phyloP scores from a whole-genome alignment of 768 basidiomycete genomes.

The Chlorophyllum brunneum region DNA sequence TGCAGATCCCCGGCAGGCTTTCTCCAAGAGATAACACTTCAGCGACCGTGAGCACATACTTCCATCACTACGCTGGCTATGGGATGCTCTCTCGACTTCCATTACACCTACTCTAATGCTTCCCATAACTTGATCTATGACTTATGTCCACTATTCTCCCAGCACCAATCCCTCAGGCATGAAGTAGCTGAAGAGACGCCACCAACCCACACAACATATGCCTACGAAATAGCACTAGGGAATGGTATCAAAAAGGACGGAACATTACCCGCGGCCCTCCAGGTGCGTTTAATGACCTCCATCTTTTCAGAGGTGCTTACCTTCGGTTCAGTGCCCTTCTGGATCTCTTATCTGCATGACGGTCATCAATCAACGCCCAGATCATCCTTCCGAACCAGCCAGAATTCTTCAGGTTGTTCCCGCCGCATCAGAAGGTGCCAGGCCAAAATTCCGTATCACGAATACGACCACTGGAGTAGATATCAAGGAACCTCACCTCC shows the following conservation, averaged over 20 bases:
- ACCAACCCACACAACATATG: conserved; percentile 25
- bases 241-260: conserved; percentile 20
- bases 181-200: conserved; percentile 23
- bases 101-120: neutral
- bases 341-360: conserved; percentile 30
- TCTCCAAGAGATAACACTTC: no score
- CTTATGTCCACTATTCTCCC: conserved; percentile 24
- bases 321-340: conserved; percentile 23
- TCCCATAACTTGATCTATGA: conserved; percentile 16
- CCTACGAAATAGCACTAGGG: conserved; percentile 24
- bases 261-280: conserved; percentile 27
- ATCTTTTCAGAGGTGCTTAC: neutral
- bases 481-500: conserved; percentile 18
- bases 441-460: conserved; percentile 18
- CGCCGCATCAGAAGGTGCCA: conserved; percentile 18
- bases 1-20: no score
- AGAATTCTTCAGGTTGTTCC: conserved; percentile 33
- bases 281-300: conserved; percentile 17
- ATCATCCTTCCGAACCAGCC: conserved; percentile 29
- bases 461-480: conserved; percentile 11
- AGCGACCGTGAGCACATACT: no score
- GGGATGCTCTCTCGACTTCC: conserved; percentile 2
- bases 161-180: conserved; percentile 3
- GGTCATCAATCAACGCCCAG: conserved; percentile 25
- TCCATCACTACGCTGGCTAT: neutral